These are phyloP conservation scores for Protomyces macrosporus DNA, from an alignment of 1,139 yeast genomes.

Conservation along the genomic window DNA sequence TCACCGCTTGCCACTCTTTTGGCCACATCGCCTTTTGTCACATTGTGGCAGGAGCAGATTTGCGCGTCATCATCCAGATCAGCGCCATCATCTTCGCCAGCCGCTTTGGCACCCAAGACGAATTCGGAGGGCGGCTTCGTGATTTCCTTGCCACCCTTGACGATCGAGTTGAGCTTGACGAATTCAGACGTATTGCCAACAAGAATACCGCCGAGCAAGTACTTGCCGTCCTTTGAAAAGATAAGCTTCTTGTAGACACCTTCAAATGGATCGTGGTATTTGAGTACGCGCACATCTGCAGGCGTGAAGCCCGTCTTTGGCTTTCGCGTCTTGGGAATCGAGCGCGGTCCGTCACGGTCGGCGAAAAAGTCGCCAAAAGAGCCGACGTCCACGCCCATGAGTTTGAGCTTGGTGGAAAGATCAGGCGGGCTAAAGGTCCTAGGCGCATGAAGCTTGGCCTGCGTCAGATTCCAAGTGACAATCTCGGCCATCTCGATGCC, in stretches of 20 bases:
- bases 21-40: slow-evolving; percentile 37
- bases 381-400: slow-evolving; percentile 42
- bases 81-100: slow-evolving; percentile 37
- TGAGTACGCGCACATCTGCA: slow-evolving; percentile 34
- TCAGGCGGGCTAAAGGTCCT: slow-evolving; percentile 38
- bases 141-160: slow-evolving; percentile 36
- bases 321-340: slow-evolving; percentile 34
- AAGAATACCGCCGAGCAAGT: slow-evolving; percentile 39
- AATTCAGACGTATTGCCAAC: slow-evolving; percentile 39
- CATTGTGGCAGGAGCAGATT: slow-evolving; percentile 40
- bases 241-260: slow-evolving; percentile 39
- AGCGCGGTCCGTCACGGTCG: slow-evolving; percentile 38
- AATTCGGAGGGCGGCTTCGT: slow-evolving; percentile 38
- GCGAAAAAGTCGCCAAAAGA: slow-evolving; percentile 42
- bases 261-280: slow-evolving; percentile 39
- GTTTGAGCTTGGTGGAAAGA: slow-evolving; percentile 39
- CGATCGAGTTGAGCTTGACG: slow-evolving; percentile 37
- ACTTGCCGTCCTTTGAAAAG: slow-evolving; percentile 39
- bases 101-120: slow-evolving; percentile 35
- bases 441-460: slow-evolving; percentile 37
- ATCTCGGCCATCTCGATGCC: slow-evolving; percentile 41
- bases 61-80: slow-evolving; percentile 39
- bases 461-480: slow-evolving; percentile 39
- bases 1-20: slow-evolving; percentile 37
- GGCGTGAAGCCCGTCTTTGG: slow-evolving; percentile 31